A percentile compares a stretch with the other conserved stretches of the same genome.
Evolutionary conservation across 306 rosid species (phyloP).

Genomic region (Bauhinia variegata): DNA sequence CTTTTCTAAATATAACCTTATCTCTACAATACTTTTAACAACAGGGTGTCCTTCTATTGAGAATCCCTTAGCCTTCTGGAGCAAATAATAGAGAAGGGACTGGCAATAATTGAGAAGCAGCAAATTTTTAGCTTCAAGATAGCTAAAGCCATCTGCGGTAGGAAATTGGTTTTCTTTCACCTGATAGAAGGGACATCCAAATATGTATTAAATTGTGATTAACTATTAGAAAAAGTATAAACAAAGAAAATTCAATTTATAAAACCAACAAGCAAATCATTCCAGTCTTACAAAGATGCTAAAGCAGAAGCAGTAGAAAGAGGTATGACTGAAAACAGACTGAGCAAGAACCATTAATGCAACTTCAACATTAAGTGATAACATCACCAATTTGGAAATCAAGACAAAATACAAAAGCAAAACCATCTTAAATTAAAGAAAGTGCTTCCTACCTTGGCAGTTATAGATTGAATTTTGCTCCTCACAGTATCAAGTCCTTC

Average conservation of each 20-base stretch:
- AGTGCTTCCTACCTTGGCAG: conserved; percentile 57
- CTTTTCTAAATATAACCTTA: conserved; percentile 84
- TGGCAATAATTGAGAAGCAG: conserved; percentile 81
- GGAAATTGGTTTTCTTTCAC: conserved; percentile 67
- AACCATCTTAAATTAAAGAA: neutral
- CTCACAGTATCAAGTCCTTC: conserved; percentile 68
- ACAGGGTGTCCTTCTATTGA: conserved; percentile 77
- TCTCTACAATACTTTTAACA: conserved; percentile 76
- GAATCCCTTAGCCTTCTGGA: conserved; percentile 75
- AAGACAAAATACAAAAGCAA: neutral
- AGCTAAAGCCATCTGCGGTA: conserved; percentile 78
- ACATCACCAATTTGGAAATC: neutral
- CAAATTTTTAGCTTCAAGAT: conserved; percentile 84
- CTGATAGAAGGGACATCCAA: conserved; percentile 39
- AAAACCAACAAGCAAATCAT: neutral
- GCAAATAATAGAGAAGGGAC: conserved; percentile 84
- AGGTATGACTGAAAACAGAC: neutral
- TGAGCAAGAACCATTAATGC: neutral
- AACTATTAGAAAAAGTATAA: neutral
- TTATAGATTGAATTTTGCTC: conserved; percentile 67
- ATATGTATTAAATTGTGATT: conserved; percentile 6
- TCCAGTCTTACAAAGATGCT: neutral
- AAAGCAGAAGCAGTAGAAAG: neutral
- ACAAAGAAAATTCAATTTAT: neutral
- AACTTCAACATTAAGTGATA: conserved; percentile 1